Evolutionary conservation across 768 basidiomycete species (phyloP).

Genomic region (Suillus luteus): DNA sequence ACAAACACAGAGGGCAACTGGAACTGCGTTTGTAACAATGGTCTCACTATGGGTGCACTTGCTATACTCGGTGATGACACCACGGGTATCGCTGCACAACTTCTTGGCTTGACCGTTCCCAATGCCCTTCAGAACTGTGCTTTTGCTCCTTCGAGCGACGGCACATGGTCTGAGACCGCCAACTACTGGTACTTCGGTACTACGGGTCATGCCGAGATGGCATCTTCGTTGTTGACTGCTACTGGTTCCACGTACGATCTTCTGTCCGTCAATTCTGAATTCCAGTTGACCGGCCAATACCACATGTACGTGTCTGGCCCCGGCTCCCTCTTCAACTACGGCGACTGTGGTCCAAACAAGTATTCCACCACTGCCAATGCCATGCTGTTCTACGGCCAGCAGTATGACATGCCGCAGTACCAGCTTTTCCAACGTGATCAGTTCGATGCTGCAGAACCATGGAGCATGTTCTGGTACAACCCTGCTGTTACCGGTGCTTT

Average conservation of each 20-base stretch:
- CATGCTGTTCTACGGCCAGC: conserved; percentile 74
- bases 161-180: conserved; percentile 91
- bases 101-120: conserved; percentile 67
- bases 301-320: conserved; percentile 89
- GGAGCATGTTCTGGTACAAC: conserved; percentile 95
- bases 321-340: conserved; percentile 78
- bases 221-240: conserved; percentile 77
- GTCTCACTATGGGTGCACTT: conserved; percentile 85
- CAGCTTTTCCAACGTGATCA: conserved; percentile 92
- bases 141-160: conserved; percentile 61
- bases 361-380: conserved; percentile 91
- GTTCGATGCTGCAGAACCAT: conserved; percentile 78
- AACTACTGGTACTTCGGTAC: conserved; percentile 98
- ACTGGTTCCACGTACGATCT: conserved; percentile 84
- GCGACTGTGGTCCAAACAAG: conserved; percentile 82
- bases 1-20: conserved; percentile 82
- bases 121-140: conserved; percentile 83
- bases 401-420: conserved; percentile 72
- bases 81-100: conserved; percentile 64
- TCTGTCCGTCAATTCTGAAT: conserved; percentile 68
- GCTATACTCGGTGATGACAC: conserved; percentile 87
- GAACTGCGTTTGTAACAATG: conserved; percentile 97
- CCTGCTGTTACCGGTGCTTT: conserved; percentile 81
- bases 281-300: conserved; percentile 73
- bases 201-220: conserved; percentile 88